Evolutionary conservation across 2,329 filamentous ascomycete genomes (phyloP).

Genomic region (Tothia fuscella): DNA sequence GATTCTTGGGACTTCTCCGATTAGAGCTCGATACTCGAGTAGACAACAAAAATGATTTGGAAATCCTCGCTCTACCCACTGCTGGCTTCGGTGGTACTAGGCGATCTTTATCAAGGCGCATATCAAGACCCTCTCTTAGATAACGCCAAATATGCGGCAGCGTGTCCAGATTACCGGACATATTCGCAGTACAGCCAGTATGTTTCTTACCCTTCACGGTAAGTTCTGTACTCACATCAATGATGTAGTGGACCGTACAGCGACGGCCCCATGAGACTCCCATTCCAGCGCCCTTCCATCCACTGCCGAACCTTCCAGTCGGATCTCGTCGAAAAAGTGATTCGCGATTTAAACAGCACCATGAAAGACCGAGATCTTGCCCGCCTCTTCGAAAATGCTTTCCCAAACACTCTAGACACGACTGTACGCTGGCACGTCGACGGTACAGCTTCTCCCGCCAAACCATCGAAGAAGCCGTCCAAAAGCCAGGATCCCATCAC

Average conservation of each 20-base stretch:
- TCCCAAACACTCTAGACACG: constrained; percentile 82
- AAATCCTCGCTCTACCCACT: not conserved
- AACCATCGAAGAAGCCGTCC: constrained; percentile 24
- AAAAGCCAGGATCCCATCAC: constrained; percentile 26
- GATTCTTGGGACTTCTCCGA: no score
- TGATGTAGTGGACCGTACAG: constrained; percentile 59
- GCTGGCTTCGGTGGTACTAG: not conserved
- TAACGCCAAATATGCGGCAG: constrained; percentile 6
- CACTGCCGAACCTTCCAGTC: constrained; percentile 86
- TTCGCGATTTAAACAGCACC: constrained; percentile 64
- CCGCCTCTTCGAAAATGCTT: constrained; percentile 87
- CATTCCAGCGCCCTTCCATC: constrained; percentile 71
- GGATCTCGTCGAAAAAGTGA: constrained; percentile 75
- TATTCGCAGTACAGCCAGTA: constrained; percentile 52
- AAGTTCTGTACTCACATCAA: constrained; percentile 17
- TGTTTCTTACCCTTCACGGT: constrained; percentile 18
- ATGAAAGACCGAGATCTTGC: constrained; percentile 82
- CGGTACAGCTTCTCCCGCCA: constrained; percentile 35
- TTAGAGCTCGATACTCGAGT: no score
- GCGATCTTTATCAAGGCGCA: not conserved
- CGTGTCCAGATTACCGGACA: constrained; percentile 54
- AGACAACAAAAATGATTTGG: no score
- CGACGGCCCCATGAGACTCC: constrained; percentile 63
- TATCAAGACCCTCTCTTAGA: constrained; percentile 4
- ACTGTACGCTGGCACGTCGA: constrained; percentile 79